phyloP scores from a whole-genome alignment of 805 yeast genomes.

The Limtongozyma cylindracea region DNA sequence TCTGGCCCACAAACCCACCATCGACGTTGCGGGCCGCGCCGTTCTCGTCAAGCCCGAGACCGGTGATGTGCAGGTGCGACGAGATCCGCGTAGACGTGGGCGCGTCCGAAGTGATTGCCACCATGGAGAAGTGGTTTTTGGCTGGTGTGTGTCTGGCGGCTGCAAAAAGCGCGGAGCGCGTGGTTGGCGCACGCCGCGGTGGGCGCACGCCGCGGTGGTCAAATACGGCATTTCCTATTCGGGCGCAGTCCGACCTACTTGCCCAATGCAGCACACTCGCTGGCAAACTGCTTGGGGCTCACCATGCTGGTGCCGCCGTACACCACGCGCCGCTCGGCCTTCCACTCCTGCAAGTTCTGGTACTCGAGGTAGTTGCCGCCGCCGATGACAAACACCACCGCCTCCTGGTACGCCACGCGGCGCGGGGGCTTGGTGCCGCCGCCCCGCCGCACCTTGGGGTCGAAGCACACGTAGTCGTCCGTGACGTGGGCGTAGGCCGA shows the following conservation, averaged over 20 bases:
- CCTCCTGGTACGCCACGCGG: slow-evolving; percentile 56
- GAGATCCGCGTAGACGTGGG: slow-evolving; percentile 73
- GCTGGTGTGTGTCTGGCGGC: too few species aligned
- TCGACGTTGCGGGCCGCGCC: slow-evolving; percentile 68
- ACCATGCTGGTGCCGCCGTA: too few species aligned
- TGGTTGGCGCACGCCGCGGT: too few species aligned
- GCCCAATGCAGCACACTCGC: too few species aligned
- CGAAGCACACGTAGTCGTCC: slow-evolving; percentile 77
- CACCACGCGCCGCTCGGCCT: too few species aligned
- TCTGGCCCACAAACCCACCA: slow-evolving; percentile 74
- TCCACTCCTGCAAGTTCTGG: slow-evolving; percentile 87
- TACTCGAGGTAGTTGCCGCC: slow-evolving; percentile 93
- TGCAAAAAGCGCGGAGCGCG: too few species aligned
- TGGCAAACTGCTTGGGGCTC: too few species aligned
- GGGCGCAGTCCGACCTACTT: too few species aligned
- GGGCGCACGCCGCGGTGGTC: too few species aligned
- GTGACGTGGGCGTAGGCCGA: slow-evolving; percentile 44
- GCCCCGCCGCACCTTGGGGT: slow-evolving; percentile 67
- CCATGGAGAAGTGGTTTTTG: too few species aligned
- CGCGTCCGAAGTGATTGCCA: too few species aligned
- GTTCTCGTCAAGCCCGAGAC: slow-evolving; percentile 78
- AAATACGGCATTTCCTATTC: too few species aligned
- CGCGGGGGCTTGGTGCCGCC: slow-evolving; percentile 76
- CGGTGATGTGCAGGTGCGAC: slow-evolving; percentile 92
- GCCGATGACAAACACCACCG: slow-evolving; percentile 82